Evolutionary conservation across 306 rosid species (phyloP).

Genomic region (Glycine latifolia): DNA sequence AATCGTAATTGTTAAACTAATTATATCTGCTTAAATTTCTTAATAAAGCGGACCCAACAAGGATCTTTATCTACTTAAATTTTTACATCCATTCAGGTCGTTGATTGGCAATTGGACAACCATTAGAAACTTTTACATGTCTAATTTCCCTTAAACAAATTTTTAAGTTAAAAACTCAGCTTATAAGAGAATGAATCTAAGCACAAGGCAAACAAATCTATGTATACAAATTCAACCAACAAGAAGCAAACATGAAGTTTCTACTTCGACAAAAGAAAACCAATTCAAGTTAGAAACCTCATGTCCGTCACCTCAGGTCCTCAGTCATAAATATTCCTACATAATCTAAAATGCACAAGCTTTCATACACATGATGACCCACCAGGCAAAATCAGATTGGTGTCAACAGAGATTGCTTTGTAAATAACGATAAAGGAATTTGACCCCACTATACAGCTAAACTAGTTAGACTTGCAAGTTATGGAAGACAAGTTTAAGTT

Average conservation of each 20-base stretch:
- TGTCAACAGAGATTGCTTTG: slow-evolving; percentile 46
- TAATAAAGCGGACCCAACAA: too few relatives aligned
- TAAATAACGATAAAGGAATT: slow-evolving; percentile 30
- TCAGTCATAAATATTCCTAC: too few relatives aligned
- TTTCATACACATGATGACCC: too few relatives aligned
- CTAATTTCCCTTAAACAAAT: slow-evolving; percentile 29
- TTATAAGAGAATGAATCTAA: slow-evolving; percentile 1
- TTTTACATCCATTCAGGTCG: too few relatives aligned
- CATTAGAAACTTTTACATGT: neutral
- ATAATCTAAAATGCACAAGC: too few relatives aligned
- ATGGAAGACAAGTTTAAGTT: neutral
- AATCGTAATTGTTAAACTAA: too few relatives aligned
- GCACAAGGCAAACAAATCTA: neutral
- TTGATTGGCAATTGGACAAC: too few relatives aligned
- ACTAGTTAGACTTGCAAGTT: slow-evolving; percentile 33
- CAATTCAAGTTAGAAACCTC: too few relatives aligned
- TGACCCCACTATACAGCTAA: slow-evolving; percentile 25
- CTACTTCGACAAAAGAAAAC: too few relatives aligned
- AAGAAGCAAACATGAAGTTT: slow-evolving; percentile 7
- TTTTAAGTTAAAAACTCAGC: slow-evolving; percentile 3
- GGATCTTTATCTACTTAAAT: too few relatives aligned
- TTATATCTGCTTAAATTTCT: too few relatives aligned
- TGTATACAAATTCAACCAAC: neutral
- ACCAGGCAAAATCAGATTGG: neutral
- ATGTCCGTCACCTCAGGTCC: too few relatives aligned